These are phyloP conservation scores for Wickerhamia fluorescens DNA, from an alignment of 805 yeast species.

Conservation along the genomic window DNA sequence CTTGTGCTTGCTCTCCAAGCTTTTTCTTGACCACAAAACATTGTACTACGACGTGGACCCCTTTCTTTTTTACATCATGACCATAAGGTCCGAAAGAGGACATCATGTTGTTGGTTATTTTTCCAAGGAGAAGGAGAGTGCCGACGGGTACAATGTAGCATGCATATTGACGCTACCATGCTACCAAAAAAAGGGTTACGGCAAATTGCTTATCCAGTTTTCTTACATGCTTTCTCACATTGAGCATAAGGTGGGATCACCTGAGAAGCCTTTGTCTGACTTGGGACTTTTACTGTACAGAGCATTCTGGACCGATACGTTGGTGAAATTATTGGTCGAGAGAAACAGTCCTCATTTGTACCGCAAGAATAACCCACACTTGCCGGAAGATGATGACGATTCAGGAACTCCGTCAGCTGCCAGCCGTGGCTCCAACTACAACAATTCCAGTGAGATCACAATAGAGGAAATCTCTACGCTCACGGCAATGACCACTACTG, in stretches of 20 bases:
- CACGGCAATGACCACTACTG: conserved; percentile 95
- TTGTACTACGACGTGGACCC: conserved; percentile 98
- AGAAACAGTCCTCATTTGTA: conserved; percentile 32
- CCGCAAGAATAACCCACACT: conserved; percentile 30
- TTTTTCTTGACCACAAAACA: conserved; percentile 93
- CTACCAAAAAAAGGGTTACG: conserved; percentile 92
- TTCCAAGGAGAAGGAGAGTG: conserved; percentile 94
- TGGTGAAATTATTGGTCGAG: conserved; percentile 68
- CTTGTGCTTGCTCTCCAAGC: conserved; percentile 79
- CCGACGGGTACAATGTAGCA: conserved; percentile 92
- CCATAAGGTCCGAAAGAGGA: conserved; percentile 79
- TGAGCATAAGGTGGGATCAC: conserved; percentile 90
- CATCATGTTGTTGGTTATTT: conserved; percentile 96
- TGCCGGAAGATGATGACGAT: conserved; percentile 9
- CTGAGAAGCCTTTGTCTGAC: conserved; percentile 95
- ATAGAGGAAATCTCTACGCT: conserved; percentile 84
- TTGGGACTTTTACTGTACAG: conserved; percentile 88
- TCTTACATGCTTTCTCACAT: conserved; percentile 84
- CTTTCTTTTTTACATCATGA: conserved; percentile 92
- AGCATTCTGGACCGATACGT: conserved; percentile 93
- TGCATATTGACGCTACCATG: conserved; percentile 95
- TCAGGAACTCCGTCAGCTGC: conserved; percentile 15
- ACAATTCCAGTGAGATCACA: conserved; percentile 46
- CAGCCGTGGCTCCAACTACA: conserved; percentile 4
- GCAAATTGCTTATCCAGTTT: conserved; percentile 85